Conservation (phyloP, 192 early-diverging fungal genomes). For the Haplosporangium gracile region DNA sequence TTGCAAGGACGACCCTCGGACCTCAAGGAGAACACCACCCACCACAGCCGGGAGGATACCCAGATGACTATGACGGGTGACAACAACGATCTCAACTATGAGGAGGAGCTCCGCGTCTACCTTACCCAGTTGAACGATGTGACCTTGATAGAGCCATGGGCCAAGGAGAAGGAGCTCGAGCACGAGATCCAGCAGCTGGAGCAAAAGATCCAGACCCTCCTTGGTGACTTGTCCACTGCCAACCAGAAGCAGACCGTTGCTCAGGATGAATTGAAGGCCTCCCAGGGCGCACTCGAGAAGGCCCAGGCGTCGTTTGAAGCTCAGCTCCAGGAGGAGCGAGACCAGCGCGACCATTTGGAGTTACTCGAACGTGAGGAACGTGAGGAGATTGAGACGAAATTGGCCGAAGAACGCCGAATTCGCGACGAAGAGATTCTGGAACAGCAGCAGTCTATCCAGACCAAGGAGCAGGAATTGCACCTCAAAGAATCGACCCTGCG, state of each 20-base stretch:
- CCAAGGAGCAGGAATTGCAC: conserved; percentile 36
- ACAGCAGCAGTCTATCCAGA: conserved; percentile 20
- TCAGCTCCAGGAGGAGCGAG: conserved; percentile 39
- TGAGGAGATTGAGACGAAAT: conserved; percentile 31
- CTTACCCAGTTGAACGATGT: conserved; percentile 32
- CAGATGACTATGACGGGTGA: conserved; percentile 21
- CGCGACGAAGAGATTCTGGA: conserved; percentile 28
- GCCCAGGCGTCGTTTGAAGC: conserved; percentile 26
- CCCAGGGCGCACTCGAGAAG: conserved; percentile 3
- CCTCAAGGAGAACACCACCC: neutral
- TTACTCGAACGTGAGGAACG: conserved; percentile 36
- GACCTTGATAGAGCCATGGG: conserved; percentile 48
- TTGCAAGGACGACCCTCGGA: conserved; percentile 30
- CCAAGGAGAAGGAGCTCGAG: conserved; percentile 47
- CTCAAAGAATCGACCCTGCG: conserved; percentile 30
- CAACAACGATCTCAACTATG: conserved; percentile 11
- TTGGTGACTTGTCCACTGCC: conserved; percentile 21
- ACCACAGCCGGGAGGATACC: conserved; percentile 36
- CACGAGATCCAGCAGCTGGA: conserved; percentile 39
- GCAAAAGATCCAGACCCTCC: conserved; percentile 39
- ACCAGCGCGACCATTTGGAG: conserved; percentile 40
- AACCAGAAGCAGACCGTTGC: conserved; percentile 33
- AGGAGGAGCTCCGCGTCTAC: conserved; percentile 37
- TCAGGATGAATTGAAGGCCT: neutral
- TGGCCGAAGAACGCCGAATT: neutral